A percentile compares a stretch with the other conserved stretches of the same genome.
These are phyloP conservation scores for Limonium bicolor DNA, from an alignment of 148 eudicot species.

Conservation along the genomic window DNA sequence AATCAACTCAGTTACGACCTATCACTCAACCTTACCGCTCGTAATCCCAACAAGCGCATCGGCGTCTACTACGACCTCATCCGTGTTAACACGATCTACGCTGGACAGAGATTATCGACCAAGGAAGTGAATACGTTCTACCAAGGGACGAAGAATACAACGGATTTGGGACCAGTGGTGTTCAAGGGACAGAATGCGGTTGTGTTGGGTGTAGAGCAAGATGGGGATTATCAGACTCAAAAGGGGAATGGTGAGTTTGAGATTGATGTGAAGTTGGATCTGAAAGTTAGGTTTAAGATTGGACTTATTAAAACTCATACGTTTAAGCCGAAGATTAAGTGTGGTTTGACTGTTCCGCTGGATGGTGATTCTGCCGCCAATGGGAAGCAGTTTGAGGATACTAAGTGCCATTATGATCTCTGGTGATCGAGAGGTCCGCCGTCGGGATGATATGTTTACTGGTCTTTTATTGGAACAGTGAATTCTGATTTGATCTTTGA, in stretches of 20 bases:
- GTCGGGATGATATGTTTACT: too few relatives aligned
- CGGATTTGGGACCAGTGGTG: constrained; percentile 2
- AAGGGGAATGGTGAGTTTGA: constrained; percentile 15
- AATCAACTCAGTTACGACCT: constrained; percentile 34
- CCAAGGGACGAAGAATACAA: constrained; percentile 33
- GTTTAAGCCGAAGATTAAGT: constrained; percentile 20
- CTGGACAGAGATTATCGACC: constrained; percentile 22
- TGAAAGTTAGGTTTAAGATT: constrained; percentile 28
- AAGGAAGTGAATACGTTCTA: constrained; percentile 16
- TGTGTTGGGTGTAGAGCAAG: constrained; percentile 8
- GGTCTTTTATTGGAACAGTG: too few relatives aligned
- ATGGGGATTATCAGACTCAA: constrained; percentile 13
- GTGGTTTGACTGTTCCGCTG: constrained; percentile 48
- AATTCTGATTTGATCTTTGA: too few relatives aligned
- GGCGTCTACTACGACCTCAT: constrained; percentile 38
- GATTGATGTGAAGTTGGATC: constrained; percentile 29
- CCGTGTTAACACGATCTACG: constrained; percentile 23
- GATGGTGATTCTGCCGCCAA: constrained; percentile 8
- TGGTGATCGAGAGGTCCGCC: too few relatives aligned
- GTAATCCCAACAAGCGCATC: constrained; percentile 25
- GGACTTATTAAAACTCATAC: constrained; percentile 19
- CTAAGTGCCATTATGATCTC: constrained; percentile 17
- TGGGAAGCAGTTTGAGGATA: constrained; percentile 17
- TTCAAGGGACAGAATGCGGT: constrained; percentile 16
- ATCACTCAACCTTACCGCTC: constrained; percentile 19